Evolutionary conservation across 768 basidiomycete species (phyloP).

Genomic region (Hypholoma fasciculare): DNA sequence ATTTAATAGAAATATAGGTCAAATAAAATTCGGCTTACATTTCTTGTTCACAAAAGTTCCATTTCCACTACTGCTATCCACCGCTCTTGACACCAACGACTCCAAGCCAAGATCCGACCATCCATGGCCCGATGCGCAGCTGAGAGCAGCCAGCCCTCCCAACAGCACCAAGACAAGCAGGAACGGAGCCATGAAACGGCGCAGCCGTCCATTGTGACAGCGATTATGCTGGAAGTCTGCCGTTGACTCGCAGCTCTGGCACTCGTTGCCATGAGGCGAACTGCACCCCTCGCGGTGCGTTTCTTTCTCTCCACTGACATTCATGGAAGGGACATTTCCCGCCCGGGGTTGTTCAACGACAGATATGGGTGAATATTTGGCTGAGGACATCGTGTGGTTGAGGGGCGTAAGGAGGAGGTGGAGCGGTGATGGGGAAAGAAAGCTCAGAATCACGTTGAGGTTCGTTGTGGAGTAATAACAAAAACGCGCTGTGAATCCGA

Average conservation of each 20-base stretch:
- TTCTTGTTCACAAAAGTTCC: constrained; percentile 39
- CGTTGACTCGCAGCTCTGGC: constrained; percentile 1
- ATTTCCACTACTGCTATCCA: constrained; percentile 10
- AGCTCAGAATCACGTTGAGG: background rate
- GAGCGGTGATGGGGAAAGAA: background rate
- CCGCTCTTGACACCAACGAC: constrained; percentile 32
- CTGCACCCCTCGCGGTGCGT: background rate
- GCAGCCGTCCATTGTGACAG: constrained; percentile 21
- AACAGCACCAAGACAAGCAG: constrained; percentile 30
- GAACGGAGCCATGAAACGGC: constrained; percentile 34
- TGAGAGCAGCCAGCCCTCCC: constrained; percentile 28
- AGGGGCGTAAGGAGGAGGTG: background rate
- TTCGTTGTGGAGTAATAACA: background rate
- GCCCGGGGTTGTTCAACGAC: constrained; percentile 14
- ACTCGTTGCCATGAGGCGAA: background rate
- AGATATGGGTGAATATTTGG: constrained; percentile 8
- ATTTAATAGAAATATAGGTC: background rate
- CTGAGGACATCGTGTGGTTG: constrained; percentile 7
- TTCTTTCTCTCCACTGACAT: constrained; percentile 1
- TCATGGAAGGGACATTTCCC: constrained; percentile 4
- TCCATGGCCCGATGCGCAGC: constrained; percentile 28
- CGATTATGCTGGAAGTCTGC: constrained; percentile 10
- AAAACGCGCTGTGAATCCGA: background rate
- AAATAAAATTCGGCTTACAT: constrained; percentile 28
- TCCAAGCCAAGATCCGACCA: constrained; percentile 20